phyloP scores from a whole-genome alignment of 2,329 filamentous ascomycete species.

The Diaporthe destruens region DNA sequence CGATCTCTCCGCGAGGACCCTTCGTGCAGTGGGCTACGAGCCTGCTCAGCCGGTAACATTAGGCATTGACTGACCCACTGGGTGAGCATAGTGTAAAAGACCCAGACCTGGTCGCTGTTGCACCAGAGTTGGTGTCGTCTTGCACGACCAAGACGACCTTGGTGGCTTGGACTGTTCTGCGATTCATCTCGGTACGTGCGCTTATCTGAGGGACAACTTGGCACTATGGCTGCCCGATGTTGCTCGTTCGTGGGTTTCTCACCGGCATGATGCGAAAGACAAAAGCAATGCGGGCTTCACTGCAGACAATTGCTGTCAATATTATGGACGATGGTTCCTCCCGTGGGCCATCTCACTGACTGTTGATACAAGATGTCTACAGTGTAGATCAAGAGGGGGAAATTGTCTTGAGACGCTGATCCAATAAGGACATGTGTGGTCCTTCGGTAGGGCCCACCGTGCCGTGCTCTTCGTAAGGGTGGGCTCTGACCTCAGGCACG shows the following conservation, averaged over 20 bases:
- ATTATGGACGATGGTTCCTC: background rate
- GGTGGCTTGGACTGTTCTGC: background rate
- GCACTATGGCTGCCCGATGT: background rate
- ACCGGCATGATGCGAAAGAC: background rate
- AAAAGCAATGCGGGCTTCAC: too few relatives aligned
- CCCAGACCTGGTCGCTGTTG: background rate
- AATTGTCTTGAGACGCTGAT: background rate
- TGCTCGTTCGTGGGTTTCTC: background rate
- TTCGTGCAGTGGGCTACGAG: background rate
- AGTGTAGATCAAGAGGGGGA: conserved; percentile 6
- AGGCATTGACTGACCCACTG: background rate
- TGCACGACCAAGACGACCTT: background rate
- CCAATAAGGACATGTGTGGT: conserved; percentile 8
- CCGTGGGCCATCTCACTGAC: background rate
- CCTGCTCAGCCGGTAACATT: background rate
- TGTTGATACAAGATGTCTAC: background rate
- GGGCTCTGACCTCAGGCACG: conserved; percentile 1
- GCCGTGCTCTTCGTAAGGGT: conserved; percentile 14
- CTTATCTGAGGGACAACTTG: background rate
- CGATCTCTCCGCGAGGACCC: background rate
- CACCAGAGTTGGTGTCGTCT: background rate
- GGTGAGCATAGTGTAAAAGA: background rate
- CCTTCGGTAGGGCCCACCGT: background rate
- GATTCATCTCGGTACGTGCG: background rate
- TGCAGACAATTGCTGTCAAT: background rate